phyloP scores from a whole-genome alignment of 1,284 basidiomycete species.

The Moesziomyces globuligerus region DNA sequence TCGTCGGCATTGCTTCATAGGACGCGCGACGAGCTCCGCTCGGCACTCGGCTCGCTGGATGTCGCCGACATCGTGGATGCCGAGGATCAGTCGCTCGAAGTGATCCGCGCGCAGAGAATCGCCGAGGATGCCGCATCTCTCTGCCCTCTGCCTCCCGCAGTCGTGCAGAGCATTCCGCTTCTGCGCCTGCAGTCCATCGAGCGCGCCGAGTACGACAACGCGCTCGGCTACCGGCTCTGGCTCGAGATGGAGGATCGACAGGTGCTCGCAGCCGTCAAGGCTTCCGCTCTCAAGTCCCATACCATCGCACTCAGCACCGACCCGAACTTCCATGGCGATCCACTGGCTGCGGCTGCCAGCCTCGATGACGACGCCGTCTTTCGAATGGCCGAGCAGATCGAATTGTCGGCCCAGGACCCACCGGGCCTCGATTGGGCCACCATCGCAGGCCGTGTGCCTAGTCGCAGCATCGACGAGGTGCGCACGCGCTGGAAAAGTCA shows the following conservation, averaged over 20 bases:
- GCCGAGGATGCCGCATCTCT: constrained; percentile 14
- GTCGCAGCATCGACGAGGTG: constrained; percentile 29
- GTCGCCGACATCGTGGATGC: constrained; percentile 41
- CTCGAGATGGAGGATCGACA: constrained; percentile 28
- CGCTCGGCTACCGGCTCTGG: constrained; percentile 26
- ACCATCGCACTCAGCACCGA: constrained; percentile 15
- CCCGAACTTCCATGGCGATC: constrained; percentile 11
- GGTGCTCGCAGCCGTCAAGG: constrained; percentile 22
- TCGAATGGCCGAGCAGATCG: constrained; percentile 26
- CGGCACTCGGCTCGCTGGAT: constrained; percentile 31
- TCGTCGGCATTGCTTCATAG: constrained; percentile 7
- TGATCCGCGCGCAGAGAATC: constrained; percentile 14
- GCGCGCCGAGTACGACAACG: constrained; percentile 38
- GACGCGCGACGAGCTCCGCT: constrained; percentile 34
- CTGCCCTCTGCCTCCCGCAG: constrained; percentile 19
- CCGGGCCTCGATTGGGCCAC: constrained; percentile 31
- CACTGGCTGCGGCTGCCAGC: constrained; percentile 16
- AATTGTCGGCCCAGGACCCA: background rate
- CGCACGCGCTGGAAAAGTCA: constrained; percentile 36
- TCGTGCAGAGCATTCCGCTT: constrained; percentile 29
- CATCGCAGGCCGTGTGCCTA: constrained; percentile 20
- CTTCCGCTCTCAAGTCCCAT: constrained; percentile 24
- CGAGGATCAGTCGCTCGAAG: constrained; percentile 45
- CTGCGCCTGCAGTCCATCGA: constrained; percentile 41
- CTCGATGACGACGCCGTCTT: constrained; percentile 23